phyloP scores from a whole-genome alignment of 768 basidiomycete genomes.

The Kwoniella shandongensis region DNA sequence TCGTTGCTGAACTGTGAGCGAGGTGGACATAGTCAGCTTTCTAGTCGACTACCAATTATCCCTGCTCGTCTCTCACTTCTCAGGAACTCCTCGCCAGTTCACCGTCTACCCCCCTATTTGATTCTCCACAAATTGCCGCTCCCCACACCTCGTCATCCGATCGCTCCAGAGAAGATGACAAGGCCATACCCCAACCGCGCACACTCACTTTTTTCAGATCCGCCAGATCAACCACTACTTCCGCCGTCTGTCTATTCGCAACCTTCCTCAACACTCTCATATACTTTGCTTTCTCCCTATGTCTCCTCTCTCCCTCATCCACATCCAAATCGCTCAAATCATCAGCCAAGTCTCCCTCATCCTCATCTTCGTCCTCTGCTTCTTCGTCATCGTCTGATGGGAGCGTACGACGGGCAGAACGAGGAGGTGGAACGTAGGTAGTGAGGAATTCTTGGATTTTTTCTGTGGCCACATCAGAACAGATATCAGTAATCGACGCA shows the following conservation, averaged over 20 bases:
- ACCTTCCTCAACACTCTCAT: constrained; percentile 55
- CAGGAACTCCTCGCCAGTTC: constrained; percentile 6
- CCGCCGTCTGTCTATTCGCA: constrained; percentile 88
- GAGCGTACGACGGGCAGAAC: constrained; percentile 8
- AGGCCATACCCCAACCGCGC: too few relatives aligned
- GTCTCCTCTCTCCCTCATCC: constrained; percentile 49
- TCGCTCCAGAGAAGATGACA: too few relatives aligned
- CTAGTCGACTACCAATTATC: not conserved
- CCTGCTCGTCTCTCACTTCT: not conserved
- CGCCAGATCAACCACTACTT: constrained; percentile 82
- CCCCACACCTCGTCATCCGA: too few relatives aligned
- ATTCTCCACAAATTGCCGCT: too few relatives aligned
- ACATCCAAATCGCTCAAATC: constrained; percentile 61
- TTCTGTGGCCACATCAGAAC: constrained; percentile 4
- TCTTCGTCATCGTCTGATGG: constrained; percentile 42
- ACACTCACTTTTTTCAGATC: constrained; percentile 72
- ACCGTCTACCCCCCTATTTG: constrained; percentile 13
- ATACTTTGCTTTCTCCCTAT: constrained; percentile 49
- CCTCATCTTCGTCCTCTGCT: constrained; percentile 38
- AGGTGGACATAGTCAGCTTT: not conserved
- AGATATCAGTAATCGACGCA: not conserved
- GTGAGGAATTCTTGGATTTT: constrained; percentile 47
- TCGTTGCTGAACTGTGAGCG: constrained; percentile 70
- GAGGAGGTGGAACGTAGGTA: constrained; percentile 35
- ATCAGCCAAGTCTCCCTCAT: constrained; percentile 60